phyloP scores from a whole-genome alignment of 108 stramenopile species.

The Fragilaria crotonensis region DNA sequence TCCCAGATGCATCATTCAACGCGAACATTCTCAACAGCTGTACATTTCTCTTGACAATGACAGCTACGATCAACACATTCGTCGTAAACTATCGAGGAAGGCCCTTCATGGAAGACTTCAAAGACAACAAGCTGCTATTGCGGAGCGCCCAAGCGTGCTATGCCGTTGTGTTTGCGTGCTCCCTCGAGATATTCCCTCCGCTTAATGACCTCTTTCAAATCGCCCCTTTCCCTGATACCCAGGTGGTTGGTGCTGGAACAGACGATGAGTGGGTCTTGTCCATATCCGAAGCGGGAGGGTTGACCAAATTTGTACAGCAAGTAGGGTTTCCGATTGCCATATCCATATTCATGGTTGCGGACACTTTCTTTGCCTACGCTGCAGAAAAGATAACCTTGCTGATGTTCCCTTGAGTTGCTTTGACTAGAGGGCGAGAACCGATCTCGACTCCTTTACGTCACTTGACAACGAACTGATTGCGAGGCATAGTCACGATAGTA shows the following conservation, averaged over 20 bases:
- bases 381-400: no score
- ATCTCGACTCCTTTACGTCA: no score
- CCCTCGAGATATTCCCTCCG: constrained; percentile 68
- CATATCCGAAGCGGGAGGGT: constrained; percentile 6
- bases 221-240: constrained; percentile 39
- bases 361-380: constrained; percentile 39
- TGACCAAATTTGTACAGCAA: constrained; percentile 12
- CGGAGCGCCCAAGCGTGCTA: constrained; percentile 63
- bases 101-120: constrained; percentile 87
- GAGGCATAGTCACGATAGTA: no score
- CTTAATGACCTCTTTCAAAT: constrained; percentile 80
- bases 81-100: constrained; percentile 93
- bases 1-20: constrained; percentile 92
- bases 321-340: constrained; percentile 50
- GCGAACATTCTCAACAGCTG: constrained; percentile 92
- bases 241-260: background rate
- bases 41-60: constrained; percentile 77
- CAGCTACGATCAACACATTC: constrained; percentile 91
- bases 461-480: no score
- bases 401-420: no score
- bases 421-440: no score
- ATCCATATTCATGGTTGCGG: constrained; percentile 48
- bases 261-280: background rate
- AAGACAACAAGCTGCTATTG: constrained; percentile 70
- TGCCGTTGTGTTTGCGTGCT: constrained; percentile 45